Base-by-base conservation (phyloP, 148 eudicot genomes). In the Fagopyrum homotropicum region DNA sequence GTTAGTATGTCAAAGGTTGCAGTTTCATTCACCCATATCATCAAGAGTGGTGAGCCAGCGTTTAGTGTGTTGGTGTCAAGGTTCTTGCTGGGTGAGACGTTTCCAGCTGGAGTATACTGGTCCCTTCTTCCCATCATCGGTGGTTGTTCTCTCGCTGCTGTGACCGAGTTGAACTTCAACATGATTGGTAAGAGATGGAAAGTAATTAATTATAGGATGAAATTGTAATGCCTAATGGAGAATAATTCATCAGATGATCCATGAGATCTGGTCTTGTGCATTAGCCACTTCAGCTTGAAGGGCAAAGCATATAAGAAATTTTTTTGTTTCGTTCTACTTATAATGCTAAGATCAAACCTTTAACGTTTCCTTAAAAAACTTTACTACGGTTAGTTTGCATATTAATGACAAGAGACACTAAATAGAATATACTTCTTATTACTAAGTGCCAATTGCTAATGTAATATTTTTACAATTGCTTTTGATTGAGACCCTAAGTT, bases 1-100 rank as follows among this genome's bases (percentile, higher is more conserved):
- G 66, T 74, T 56, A 74, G 76, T 47, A 74, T 74, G 76, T 74
- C 76, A 52, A 74, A 74, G 76, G 76, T 74, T 51, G 76, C 76
- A 5, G 76, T 74, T 19, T 74, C 76, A 74, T 74, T 74, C 49
- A 74, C 76, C 63, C 76, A 74, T 43, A 74, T 74, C 54, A 74
- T 74, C 66, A 74, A 74, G 76, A 74, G 76, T 3, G 76, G 63
- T 74, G 76, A 74, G 51, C 76, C 76, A 3, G 76, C 76, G 9
- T 74, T 74, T 46, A 74, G 76, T 74, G 76, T 74, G 22, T 17
- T 74, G 66, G 76, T 74, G 61, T 74, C 76, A n/a, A 74, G 76
- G 50, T 74, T 74, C 63, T 56, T 74, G 63, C 19, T 74, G 76
- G 76, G 76, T 5, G 76, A 74, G 64, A 74, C 76, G 45, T 74